Evolutionary conservation across 257 asterid genomes (phyloP).

Genomic region (Knoxia roxburghii): DNA sequence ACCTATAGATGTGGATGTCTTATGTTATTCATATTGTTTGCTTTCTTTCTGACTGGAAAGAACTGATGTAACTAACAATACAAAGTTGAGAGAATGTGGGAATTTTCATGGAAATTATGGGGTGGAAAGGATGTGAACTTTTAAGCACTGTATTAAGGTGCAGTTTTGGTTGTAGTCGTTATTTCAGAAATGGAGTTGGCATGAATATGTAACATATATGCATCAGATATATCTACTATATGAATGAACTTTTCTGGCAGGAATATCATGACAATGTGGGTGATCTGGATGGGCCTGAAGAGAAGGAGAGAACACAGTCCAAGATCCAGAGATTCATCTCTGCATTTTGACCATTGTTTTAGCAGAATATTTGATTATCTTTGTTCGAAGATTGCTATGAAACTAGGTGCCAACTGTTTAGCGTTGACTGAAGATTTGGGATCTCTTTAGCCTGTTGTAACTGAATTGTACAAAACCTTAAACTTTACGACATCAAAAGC

Average conservation of each 20-base stretch:
- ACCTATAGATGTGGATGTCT: too few relatives aligned
- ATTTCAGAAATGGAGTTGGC: too few relatives aligned
- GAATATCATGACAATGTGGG: constrained; percentile 93
- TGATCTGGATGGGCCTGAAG: constrained; percentile 96
- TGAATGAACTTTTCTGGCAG: constrained; percentile 24
- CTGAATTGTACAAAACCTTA: background rate
- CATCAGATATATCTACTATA: background rate
- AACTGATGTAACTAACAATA: background rate
- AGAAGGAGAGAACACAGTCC: constrained; percentile 82
- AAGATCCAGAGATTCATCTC: constrained; percentile 69
- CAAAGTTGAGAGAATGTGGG: background rate
- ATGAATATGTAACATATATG: too few relatives aligned
- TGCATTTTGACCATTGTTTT: constrained; percentile 30
- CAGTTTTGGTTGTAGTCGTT: background rate
- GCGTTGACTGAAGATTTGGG: background rate
- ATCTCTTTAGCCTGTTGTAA: background rate
- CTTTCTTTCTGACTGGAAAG: background rate
- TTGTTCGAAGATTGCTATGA: too few relatives aligned
- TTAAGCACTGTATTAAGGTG: background rate
- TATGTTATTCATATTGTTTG: background rate
- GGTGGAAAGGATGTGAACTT: background rate
- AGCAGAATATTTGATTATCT: too few relatives aligned
- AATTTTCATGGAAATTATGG: background rate
- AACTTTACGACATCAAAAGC: too few relatives aligned
- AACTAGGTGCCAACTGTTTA: background rate